A percentile compares a stretch with the other conserved stretches of the same genome.
These are phyloP conservation scores for Wickerhamomyces tratensis DNA, from an alignment of 805 yeast species.

Conservation along the genomic window DNA sequence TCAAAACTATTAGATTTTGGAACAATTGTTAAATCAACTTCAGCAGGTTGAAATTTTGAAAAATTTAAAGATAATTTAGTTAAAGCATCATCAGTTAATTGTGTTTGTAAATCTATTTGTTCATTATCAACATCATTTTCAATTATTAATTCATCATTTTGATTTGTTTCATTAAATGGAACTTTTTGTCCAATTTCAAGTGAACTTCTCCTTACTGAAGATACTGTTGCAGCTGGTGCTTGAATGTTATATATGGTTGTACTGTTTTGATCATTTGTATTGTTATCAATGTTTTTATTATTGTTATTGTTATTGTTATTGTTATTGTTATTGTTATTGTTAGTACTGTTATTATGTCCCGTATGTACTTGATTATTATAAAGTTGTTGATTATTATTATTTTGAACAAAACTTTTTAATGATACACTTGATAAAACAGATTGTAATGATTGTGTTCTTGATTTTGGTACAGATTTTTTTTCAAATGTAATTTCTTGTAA, in stretches of 20 bases:
- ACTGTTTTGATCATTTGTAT: too few relatives aligned
- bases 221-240: constrained; percentile 29
- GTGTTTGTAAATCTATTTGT: constrained; percentile 21
- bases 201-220: constrained; percentile 21
- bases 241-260: constrained; percentile 20
- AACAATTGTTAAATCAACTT: constrained; percentile 12
- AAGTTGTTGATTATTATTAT: constrained; percentile 66
- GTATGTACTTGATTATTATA: too few relatives aligned
- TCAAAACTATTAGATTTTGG: neutral
- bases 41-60: constrained; percentile 18
- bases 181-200: constrained; percentile 19
- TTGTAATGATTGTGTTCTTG: constrained; percentile 29
- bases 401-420: constrained; percentile 40
- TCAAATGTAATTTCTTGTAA: constrained; percentile 53
- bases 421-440: constrained; percentile 47
- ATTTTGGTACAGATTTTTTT: constrained; percentile 52
- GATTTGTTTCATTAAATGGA: neutral
- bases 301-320: too few relatives aligned
- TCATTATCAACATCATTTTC: constrained; percentile 18
- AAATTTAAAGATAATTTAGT: constrained; percentile 22
- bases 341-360: constrained; percentile 39
- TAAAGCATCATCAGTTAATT: constrained; percentile 30
- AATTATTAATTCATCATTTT: constrained; percentile 5
- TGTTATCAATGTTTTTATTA: too few relatives aligned
- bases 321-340: constrained; percentile 16